Evolutionary conservation across 768 basidiomycete species (phyloP).

Genomic region (Boletus sensibilis): DNA sequence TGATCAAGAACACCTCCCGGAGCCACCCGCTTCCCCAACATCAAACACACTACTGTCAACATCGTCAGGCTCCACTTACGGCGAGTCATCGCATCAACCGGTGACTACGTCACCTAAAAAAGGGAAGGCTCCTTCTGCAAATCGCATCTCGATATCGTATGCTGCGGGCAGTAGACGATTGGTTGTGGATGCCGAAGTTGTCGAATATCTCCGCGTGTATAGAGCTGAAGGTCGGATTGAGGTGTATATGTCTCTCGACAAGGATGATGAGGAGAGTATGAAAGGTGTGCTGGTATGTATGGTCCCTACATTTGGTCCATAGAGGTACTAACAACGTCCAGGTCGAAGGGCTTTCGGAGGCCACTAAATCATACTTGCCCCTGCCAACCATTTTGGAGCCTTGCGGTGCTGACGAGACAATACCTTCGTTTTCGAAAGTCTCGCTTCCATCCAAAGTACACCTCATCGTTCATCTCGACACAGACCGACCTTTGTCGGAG

Average conservation of each 20-base stretch:
- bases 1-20: constrained; percentile 50
- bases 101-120: constrained; percentile 30
- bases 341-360: constrained; percentile 74
- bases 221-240: constrained; percentile 86
- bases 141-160: constrained; percentile 93
- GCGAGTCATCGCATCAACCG: constrained; percentile 42
- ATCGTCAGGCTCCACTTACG: constrained; percentile 40
- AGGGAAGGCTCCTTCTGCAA: constrained; percentile 63
- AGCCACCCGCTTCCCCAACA: constrained; percentile 57
- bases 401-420: constrained; percentile 53
- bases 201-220: constrained; percentile 77
- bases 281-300: constrained; percentile 74
- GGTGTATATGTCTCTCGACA: constrained; percentile 60
- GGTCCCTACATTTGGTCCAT: constrained; percentile 3
- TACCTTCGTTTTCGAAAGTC: constrained; percentile 70
- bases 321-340: constrained; percentile 31
- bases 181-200: constrained; percentile 85
- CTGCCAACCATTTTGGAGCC: constrained; percentile 46
- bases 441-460: constrained; percentile 53
- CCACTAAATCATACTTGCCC: constrained; percentile 67
- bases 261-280: constrained; percentile 53
- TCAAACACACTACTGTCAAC: constrained; percentile 46
- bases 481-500: constrained; percentile 84
- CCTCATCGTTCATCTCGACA: constrained; percentile 82
- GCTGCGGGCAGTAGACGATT: constrained; percentile 84